These are phyloP conservation scores for Penicillium sp. DNA, from an alignment of 2,329 filamentous ascomycete genomes.

Conservation along the genomic window DNA sequence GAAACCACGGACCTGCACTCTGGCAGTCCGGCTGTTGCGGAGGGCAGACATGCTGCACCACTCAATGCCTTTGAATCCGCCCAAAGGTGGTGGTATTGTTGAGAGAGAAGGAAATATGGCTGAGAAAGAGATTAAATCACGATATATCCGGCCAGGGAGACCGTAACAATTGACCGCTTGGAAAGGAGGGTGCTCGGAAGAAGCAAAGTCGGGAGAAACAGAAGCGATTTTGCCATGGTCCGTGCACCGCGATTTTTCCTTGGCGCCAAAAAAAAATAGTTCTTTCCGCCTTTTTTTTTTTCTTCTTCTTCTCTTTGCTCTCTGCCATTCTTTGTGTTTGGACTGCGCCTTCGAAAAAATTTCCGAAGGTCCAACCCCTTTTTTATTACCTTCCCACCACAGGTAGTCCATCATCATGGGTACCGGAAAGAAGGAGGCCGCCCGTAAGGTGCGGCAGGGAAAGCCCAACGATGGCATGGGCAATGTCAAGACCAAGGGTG, in stretches of 20 bases:
- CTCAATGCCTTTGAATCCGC: background rate
- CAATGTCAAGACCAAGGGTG: conserved; percentile 91
- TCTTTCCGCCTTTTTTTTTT: conserved; percentile 28
- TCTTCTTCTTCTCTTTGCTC: conserved; percentile 33
- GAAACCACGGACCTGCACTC: conserved; percentile 42
- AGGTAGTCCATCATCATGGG: conserved; percentile 61
- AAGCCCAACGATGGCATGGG: conserved; percentile 82
- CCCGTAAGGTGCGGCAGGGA: conserved; percentile 79
- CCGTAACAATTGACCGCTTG: conserved; percentile 3
- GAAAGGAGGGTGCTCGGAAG: conserved; percentile 21
- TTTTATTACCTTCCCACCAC: conserved; percentile 17
- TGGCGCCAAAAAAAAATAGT: conserved; percentile 39
- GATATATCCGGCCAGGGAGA: conserved; percentile 2
- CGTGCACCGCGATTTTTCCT: conserved; percentile 35
- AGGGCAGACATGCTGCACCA: conserved; percentile 36
- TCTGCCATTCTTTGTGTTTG: conserved; percentile 31
- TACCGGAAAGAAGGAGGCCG: conserved; percentile 86
- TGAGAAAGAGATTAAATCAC: background rate
- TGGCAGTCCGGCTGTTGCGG: conserved; percentile 37
- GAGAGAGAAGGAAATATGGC: background rate
- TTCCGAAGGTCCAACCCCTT: conserved; percentile 22
- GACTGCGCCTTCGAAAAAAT: conserved; percentile 29
- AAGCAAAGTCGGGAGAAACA: conserved; percentile 27
- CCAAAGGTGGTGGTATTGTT: background rate
- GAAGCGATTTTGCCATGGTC: conserved; percentile 43